These are phyloP conservation scores for Selaginella tamariscina DNA, from an alignment of 75 land plant genomes.

Conservation along the genomic window DNA sequence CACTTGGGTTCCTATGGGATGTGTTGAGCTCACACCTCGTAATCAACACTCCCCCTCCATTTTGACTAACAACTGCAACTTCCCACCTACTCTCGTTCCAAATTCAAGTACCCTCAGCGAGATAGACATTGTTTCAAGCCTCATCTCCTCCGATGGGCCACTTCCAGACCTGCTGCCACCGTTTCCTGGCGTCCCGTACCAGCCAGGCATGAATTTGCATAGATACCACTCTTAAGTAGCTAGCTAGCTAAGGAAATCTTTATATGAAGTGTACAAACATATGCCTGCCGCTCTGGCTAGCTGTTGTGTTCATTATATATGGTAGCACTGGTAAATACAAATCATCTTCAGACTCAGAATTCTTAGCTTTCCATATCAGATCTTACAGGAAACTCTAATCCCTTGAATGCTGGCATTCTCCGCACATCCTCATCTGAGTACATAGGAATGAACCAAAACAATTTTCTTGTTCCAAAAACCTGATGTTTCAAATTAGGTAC, in stretches of 20 bases:
- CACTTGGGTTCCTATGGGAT: neutral
- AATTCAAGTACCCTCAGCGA: neutral
- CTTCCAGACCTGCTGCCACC: neutral
- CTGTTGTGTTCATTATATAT: neutral
- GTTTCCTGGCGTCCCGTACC: neutral
- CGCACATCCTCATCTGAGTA: constrained; percentile 38
- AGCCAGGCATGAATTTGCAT: neutral
- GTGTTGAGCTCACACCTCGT: neutral
- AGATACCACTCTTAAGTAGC: no score
- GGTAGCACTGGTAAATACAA: neutral
- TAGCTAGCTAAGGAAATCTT: no score
- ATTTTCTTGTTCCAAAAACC: constrained; percentile 37
- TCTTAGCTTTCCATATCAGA: constrained; percentile 25
- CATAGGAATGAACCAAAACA: constrained; percentile 36
- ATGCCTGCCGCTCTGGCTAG: neutral
- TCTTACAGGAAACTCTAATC: constrained; percentile 35
- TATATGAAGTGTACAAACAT: no score
- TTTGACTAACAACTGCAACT: neutral
- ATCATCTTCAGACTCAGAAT: neutral
- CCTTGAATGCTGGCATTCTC: constrained; percentile 34
- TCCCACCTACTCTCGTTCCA: neutral
- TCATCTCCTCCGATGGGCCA: neutral
- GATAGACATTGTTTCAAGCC: neutral
- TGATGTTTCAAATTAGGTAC: neutral
- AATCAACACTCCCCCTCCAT: neutral